A percentile compares a stretch with the other conserved stretches of the same genome.
Evolutionary conservation across 2,329 filamentous ascomycete genomes (phyloP).

Genomic region (Exophiala bonariae): DNA sequence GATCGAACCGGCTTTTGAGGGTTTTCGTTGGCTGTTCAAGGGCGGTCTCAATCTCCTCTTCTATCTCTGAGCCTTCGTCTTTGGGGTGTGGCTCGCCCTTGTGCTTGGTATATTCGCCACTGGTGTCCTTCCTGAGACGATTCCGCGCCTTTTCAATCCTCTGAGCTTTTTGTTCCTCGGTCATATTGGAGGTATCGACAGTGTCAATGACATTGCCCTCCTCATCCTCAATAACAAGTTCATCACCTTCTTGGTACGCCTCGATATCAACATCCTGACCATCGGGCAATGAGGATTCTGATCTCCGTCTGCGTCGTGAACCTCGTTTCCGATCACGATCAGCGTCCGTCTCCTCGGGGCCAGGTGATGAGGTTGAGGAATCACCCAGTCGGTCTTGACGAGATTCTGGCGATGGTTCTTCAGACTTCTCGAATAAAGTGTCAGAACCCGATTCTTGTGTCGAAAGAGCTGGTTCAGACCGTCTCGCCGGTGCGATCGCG

Average conservation of each 20-base stretch:
- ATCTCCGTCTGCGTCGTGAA: conserved; percentile 35
- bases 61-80: conserved; percentile 44
- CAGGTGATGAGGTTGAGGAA: conserved; percentile 20
- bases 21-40: conserved; percentile 37
- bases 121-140: conserved; percentile 54
- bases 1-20: conserved; percentile 49
- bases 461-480: conserved; percentile 31
- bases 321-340: conserved; percentile 26
- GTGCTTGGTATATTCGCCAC: conserved; percentile 48
- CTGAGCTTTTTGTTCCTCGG: conserved; percentile 61
- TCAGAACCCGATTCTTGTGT: conserved; percentile 25
- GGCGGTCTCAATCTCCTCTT: conserved; percentile 38
- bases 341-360: conserved; percentile 43
- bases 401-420: conserved; percentile 24
- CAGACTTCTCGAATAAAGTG: conserved; percentile 26
- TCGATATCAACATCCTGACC: conserved; percentile 50
- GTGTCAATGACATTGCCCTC: conserved; percentile 83
- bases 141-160: conserved; percentile 54
- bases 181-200: conserved; percentile 48
- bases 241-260: conserved; percentile 75
- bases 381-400: conserved; percentile 11
- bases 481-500: conserved; percentile 71
- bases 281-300: conserved; percentile 3
- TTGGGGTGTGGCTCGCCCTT: conserved; percentile 43
- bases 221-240: conserved; percentile 79